phyloP scores from a whole-genome alignment of 1,139 yeast species.

The Scheffersomyces lignicola region DNA sequence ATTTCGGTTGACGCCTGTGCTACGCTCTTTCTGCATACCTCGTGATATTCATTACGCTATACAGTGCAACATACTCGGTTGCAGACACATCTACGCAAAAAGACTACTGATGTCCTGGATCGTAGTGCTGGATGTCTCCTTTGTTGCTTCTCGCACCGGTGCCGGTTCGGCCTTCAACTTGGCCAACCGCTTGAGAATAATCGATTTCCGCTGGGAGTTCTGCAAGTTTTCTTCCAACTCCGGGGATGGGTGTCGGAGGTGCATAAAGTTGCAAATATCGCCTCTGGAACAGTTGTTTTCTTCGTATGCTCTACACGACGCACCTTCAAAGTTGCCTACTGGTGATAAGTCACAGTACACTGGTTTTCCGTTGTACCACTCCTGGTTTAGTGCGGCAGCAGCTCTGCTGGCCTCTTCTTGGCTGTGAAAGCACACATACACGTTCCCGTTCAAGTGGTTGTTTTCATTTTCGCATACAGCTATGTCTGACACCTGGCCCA shows the following conservation, averaged over 20 bases:
- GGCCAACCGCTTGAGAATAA: slow-evolving; percentile 13
- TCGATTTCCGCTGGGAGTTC: slow-evolving; percentile 37
- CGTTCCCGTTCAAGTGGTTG: slow-evolving; percentile 81
- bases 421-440: slow-evolving; percentile 61
- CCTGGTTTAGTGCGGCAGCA: slow-evolving; percentile 59
- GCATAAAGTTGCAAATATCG: slow-evolving; percentile 86
- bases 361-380: slow-evolving; percentile 84
- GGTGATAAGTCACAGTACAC: slow-evolving; percentile 82
- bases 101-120: background rate
- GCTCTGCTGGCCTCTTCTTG: slow-evolving; percentile 64
- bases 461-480: slow-evolving; percentile 83
- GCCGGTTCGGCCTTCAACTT: background rate
- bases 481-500: slow-evolving; percentile 64
- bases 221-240: slow-evolving; percentile 40
- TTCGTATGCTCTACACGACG: slow-evolving; percentile 74
- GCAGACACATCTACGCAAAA: background rate
- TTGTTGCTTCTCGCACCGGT: slow-evolving; percentile 1
- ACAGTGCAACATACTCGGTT: no score
- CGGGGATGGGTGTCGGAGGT: slow-evolving; percentile 59
- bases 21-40: no score
- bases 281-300: slow-evolving; percentile 67
- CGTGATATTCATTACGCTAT: no score
- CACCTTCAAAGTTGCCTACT: slow-evolving; percentile 67
- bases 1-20: no score
- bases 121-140: no score